Base-by-base conservation (phyloP, 1,139 yeast species). In the Hanseniaspora sp. region DNA sequence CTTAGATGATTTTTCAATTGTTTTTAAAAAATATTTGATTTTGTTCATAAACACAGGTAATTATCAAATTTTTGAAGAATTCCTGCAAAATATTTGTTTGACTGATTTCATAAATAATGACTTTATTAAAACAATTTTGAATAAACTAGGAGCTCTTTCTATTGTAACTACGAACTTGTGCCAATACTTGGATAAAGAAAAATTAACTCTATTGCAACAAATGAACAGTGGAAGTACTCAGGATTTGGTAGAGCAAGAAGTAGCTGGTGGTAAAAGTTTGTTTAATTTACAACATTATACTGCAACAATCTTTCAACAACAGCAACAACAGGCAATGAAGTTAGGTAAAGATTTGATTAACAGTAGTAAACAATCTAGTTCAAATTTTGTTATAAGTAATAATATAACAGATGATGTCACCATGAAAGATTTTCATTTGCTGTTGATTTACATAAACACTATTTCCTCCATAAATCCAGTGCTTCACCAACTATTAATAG, bases 1-100 rank as follows among this genome's bases (percentile, higher is more conserved):
- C 11, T 80, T 90, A 42, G 98, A 92, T 64, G 98, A 92, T 65
- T 71, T 86, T 46, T 78, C 88, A 38, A 72, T 87, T 61, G 79
- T 88, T 18, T 69, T 88, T 48, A 84, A 86, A 56, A 62, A 63
- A 57, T 60, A 61, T 54, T 56, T 67, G 30, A 60, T 67, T 7
- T 59, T 60, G 18, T 60, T 61, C 18, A 65, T 67, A 9, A 67
- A 67, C 53, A 60, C 68, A 1, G 70, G 70, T 8, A 63, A 65
- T 54, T 57, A 57, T 40, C 51, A 45, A 12, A 52, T 65, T 1
- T 57, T 66, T 35, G 58, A 60, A 1, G 57, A 59, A 18, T 64
- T 65, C 44, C 56, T 66, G 29, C 62, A 60, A 53, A 60, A 61
- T 23, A 42, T 46, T 18, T 48, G 52, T 15, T 42, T 38, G 17